Percentiles rank a stretch among this genome's conserved stretches.
These are phyloP conservation scores for Tephrocybe sp. DNA, from an alignment of 768 basidiomycete genomes.

Conservation along the genomic window DNA sequence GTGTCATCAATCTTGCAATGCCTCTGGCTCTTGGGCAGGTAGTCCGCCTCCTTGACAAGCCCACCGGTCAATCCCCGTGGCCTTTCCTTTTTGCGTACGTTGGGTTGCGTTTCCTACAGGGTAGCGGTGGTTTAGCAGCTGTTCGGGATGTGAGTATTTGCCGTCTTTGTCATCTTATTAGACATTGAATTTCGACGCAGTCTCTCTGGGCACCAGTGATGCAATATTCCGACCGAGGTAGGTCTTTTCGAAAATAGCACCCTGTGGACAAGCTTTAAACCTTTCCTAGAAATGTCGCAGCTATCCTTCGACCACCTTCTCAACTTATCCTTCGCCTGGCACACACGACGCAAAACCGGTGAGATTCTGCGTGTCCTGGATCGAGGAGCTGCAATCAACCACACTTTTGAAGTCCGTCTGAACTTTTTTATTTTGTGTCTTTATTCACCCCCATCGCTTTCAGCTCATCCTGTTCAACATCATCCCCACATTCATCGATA, in stretches of 20 bases:
- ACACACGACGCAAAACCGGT: conserved; percentile 80
- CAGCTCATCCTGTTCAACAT: conserved; percentile 84
- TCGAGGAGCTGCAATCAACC: conserved; percentile 85
- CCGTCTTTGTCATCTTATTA: neutral
- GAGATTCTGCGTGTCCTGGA: conserved; percentile 82
- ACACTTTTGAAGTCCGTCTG: conserved; percentile 59
- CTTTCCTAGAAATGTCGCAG: conserved; percentile 71
- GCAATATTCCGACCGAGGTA: conserved; percentile 80
- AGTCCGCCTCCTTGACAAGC: conserved; percentile 55
- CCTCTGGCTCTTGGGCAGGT: conserved; percentile 71
- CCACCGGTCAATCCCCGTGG: conserved; percentile 57
- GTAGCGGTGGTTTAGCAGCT: conserved; percentile 73
- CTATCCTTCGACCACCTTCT: conserved; percentile 86
- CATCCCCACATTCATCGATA: conserved; percentile 81
- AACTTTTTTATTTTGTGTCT: neutral
- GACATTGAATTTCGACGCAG: conserved; percentile 27
- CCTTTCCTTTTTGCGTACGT: conserved; percentile 68
- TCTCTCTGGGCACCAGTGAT: conserved; percentile 85
- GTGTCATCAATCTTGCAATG: conserved; percentile 71
- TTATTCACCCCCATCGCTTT: conserved; percentile 8
- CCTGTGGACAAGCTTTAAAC: conserved; percentile 2
- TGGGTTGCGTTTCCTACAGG: conserved; percentile 69
- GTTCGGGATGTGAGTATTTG: conserved; percentile 53
- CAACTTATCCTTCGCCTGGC: conserved; percentile 84
- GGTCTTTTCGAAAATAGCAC: neutral